Conservation (phyloP, 2,329 filamentous ascomycete genomes). For the Colletotrichum melonis region DNA sequence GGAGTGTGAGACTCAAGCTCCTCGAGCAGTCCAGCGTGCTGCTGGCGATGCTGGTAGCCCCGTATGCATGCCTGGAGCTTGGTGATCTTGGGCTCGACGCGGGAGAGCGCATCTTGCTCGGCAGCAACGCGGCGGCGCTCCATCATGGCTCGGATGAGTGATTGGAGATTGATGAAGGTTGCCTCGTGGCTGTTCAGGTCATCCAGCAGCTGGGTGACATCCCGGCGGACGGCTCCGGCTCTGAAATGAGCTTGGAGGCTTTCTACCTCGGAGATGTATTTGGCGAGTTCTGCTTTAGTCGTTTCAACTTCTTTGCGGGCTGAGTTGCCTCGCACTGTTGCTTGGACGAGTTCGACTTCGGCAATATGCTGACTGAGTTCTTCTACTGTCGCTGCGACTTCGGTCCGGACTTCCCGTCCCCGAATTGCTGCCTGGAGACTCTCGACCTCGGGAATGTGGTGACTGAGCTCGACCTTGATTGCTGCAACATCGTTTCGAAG, state of each 20-base stretch:
- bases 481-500: constrained; percentile 56
- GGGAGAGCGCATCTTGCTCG: constrained; percentile 66
- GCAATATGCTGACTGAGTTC: constrained; percentile 59
- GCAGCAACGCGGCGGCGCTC: constrained; percentile 61
- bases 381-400: constrained; percentile 55
- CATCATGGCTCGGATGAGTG: constrained; percentile 70
- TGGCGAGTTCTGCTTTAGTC: constrained; percentile 59
- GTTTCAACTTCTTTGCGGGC: constrained; percentile 56
- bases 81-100: constrained; percentile 66
- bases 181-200: constrained; percentile 58
- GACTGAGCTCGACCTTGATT: constrained; percentile 60
- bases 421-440: constrained; percentile 63
- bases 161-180: constrained; percentile 65
- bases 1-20: constrained; percentile 76
- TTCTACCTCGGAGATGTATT: constrained; percentile 56
- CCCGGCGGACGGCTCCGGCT: constrained; percentile 64
- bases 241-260: constrained; percentile 64
- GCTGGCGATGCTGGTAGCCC: constrained; percentile 72
- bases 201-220: constrained; percentile 60
- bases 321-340: constrained; percentile 58
- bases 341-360: constrained; percentile 49
- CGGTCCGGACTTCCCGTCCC: constrained; percentile 59
- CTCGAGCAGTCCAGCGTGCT: constrained; percentile 72
- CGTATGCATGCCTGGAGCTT: constrained; percentile 75
- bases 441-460: constrained; percentile 55